Conservation (phyloP, 768 basidiomycete genomes). For the Neoboletus subvelutipes region DNA sequence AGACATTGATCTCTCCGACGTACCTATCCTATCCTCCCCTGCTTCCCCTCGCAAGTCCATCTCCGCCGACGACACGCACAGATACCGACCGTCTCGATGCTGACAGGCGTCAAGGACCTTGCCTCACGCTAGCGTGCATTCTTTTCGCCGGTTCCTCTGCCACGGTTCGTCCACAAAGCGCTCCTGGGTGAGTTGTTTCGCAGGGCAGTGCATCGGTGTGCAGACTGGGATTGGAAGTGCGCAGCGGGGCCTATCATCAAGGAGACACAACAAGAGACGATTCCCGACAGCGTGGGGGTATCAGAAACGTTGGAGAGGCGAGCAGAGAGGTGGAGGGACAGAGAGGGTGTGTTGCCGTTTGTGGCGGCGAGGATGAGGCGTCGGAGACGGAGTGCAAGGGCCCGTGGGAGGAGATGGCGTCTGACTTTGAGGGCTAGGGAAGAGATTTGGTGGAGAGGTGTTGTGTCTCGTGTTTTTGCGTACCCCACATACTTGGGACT, state of each 20-base stretch:
- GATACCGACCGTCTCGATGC: conserved; percentile 19
- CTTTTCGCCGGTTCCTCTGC: conserved; percentile 25
- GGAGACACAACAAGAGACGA: conserved; percentile 19
- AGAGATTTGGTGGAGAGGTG: no score
- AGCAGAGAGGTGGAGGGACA: not conserved
- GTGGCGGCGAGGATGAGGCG: conserved; percentile 27
- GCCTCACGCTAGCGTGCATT: not conserved
- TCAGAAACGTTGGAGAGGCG: not conserved
- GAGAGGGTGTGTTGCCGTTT: conserved; percentile 15
- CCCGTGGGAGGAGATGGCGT: conserved; percentile 18
- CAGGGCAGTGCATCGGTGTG: conserved; percentile 16
- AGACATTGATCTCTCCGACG: conserved; percentile 2
- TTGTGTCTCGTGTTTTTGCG: not conserved
- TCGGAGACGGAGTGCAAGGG: no score
- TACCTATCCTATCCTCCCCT: not conserved
- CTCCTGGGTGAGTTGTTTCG: conserved; percentile 23
- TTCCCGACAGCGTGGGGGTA: conserved; percentile 5
- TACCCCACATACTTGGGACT: not conserved
- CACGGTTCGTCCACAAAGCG: conserved; percentile 22
- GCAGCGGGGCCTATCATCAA: conserved; percentile 12
- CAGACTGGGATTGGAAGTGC: conserved; percentile 28
- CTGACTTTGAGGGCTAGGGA: conserved; percentile 12
- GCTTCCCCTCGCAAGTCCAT: not conserved
- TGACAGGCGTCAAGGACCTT: conserved; percentile 11
- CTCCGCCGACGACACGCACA: not conserved